phyloP scores from a whole-genome alignment of 1,284 basidiomycete species.

The Peniophora sp. region DNA sequence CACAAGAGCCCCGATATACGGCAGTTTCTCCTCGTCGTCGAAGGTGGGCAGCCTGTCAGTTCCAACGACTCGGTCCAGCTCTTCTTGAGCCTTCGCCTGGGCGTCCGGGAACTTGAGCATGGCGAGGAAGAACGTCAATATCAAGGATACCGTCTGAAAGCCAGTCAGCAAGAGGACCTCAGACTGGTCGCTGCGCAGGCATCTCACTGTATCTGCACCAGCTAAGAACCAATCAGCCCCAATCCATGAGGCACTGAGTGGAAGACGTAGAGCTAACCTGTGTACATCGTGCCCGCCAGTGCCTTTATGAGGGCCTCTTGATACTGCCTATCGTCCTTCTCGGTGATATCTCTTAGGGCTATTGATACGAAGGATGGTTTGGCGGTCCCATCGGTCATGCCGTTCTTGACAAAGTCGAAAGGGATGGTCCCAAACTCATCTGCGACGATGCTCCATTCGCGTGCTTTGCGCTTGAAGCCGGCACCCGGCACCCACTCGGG shows the following conservation, averaged over 20 bases:
- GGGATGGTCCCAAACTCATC: constrained; percentile 13
- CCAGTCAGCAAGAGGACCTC: not conserved
- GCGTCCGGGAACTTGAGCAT: constrained; percentile 23
- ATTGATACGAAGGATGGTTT: constrained; percentile 15
- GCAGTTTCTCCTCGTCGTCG: constrained; percentile 19
- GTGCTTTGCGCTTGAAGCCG: constrained; percentile 20
- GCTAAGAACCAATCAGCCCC: constrained; percentile 5
- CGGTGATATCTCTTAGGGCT: constrained; percentile 13
- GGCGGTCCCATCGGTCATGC: constrained; percentile 13
- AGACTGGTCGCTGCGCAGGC: not conserved
- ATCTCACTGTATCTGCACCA: constrained; percentile 13
- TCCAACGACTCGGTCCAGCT: constrained; percentile 22
- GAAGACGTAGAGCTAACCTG: constrained; percentile 7
- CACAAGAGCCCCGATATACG: constrained; percentile 26
- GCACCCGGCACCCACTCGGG: constrained; percentile 23
- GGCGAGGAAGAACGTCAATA: constrained; percentile 19
- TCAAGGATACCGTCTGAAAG: constrained; percentile 11
- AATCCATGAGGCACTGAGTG: not conserved
- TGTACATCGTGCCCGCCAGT: constrained; percentile 13
- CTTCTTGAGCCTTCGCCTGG: constrained; percentile 22
- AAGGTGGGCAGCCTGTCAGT: constrained; percentile 25
- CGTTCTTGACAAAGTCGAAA: constrained; percentile 14
- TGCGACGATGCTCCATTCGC: constrained; percentile 14
- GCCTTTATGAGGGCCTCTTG: constrained; percentile 14
- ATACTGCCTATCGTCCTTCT: constrained; percentile 11